Base-by-base conservation (phyloP, 2,329 filamentous ascomycete genomes). In the Paecilomyces sp. region DNA sequence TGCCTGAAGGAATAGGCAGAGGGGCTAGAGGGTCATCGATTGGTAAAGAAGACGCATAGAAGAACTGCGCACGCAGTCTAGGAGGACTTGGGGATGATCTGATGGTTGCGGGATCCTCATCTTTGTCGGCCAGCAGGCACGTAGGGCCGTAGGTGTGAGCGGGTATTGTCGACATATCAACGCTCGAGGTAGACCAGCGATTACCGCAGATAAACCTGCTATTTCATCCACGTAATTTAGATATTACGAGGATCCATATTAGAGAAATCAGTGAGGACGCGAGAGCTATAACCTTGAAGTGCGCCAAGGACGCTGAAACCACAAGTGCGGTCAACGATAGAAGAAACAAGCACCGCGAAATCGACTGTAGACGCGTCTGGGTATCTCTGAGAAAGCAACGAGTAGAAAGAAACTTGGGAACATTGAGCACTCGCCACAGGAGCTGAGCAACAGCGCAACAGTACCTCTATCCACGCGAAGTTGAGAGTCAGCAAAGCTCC, bases 21-120 rank as follows among this genome's bases (percentile, higher is more conserved):
- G 88, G 84, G 9, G 89, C 91, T n/a, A 96, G 82, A 25, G 91
- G 91, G 69, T 96, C 92, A 69, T 96, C 92, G 70, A 96, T 92
- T 31, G 91, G 88, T 56, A 93, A 83, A 12, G 86, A 80, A 11
- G 91, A 94, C 13, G 86, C 84, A 74, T 96, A 96, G 76, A 96
- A 96, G 77, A 91, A 96, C 63, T 91, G 90, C 24, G 88, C 82
- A 33, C 82, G 80, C 58, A 89, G 73, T 28, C 65, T 70, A 0
- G 84, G 81, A 15, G 89, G 88, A 25, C 83, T 80, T 57, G 77
- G 79, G 58, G 66, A 69, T 18, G 67, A 64, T 53, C 69, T 66
- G 60, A 72, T 69, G 53, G 70, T 67, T 50, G 69, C 61, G n/a
- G 67, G 67, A 50, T 74, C 68, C 12, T 73, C 66, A 31, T 71